A percentile compares a stretch with the other conserved stretches of the same genome.
phyloP scores from a whole-genome alignment of 768 basidiomycete species.

The Sarcodon sp. region DNA sequence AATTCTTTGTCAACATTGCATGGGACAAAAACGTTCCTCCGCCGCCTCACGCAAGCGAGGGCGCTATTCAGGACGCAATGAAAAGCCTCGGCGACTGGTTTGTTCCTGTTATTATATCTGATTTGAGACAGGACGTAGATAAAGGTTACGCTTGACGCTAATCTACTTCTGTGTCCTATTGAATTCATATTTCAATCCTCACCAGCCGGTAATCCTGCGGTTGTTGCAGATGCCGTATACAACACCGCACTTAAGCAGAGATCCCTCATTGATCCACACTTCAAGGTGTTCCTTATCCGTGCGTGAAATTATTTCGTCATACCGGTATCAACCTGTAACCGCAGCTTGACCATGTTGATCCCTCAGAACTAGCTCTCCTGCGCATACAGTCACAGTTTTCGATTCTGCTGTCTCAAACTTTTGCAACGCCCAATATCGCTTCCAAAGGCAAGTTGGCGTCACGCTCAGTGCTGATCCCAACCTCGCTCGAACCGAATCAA shows the following conservation, averaged over 20 bases:
- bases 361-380: conserved; percentile 55
- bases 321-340: background rate
- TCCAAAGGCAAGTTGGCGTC: conserved; percentile 59
- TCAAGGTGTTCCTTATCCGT: conserved; percentile 65
- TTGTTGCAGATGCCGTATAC: conserved; percentile 68
- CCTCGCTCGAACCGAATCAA: conserved; percentile 19
- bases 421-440: conserved; percentile 64
- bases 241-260: conserved; percentile 47
- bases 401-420: conserved; percentile 51
- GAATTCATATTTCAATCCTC: conserved; percentile 1
- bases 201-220: conserved; percentile 52
- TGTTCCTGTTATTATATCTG: conserved; percentile 63
- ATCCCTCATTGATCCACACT: conserved; percentile 43
- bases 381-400: conserved; percentile 50
- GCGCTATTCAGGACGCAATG: conserved; percentile 46
- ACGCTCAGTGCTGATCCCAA: conserved; percentile 44
- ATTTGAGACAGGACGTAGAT: conserved; percentile 47
- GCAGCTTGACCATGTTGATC: too few species aligned
- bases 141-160: conserved; percentile 36
- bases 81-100: conserved; percentile 34
- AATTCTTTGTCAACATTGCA: conserved; percentile 66
- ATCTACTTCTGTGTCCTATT: background rate
- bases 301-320: conserved; percentile 10
- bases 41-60: conserved; percentile 49
- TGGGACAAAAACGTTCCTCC: conserved; percentile 60